phyloP scores from a whole-genome alignment of 768 basidiomycete genomes.

The Astraeus odoratus region DNA sequence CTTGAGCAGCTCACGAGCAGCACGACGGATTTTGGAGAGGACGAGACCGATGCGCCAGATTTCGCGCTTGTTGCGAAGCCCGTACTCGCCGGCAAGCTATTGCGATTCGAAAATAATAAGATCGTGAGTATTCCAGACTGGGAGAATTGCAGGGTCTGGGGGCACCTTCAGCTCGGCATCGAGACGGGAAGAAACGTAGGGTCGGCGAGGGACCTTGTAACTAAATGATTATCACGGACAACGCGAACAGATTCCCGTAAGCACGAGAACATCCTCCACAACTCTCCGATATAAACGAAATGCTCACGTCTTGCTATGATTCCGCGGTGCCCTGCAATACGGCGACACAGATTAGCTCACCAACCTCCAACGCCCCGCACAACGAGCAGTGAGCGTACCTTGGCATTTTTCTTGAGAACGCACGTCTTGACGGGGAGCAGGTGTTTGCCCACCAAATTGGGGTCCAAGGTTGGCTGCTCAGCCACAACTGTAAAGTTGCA shows the following conservation, averaged over 20 bases:
- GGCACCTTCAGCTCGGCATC: conserved; percentile 97
- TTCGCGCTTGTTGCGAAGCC: conserved; percentile 99
- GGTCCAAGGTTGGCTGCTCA: conserved; percentile 29
- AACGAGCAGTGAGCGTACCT: conserved; percentile 45
- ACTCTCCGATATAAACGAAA: conserved; percentile 46
- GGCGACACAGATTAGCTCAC: conserved; percentile 29
- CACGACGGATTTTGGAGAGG: conserved; percentile 99
- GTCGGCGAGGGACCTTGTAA: conserved; percentile 98
- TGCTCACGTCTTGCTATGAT: conserved; percentile 92
- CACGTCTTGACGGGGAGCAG: conserved; percentile 23
- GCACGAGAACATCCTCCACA: conserved; percentile 61
- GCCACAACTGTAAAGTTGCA: conserved; percentile 62
- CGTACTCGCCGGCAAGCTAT: conserved; percentile 99
- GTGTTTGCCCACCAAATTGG: conserved; percentile 25
- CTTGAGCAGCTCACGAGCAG: conserved; percentile 99
- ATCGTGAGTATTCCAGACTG: background rate
- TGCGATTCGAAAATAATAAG: conserved; percentile 2
- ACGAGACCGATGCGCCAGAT: conserved; percentile 99
- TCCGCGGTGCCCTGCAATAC: conserved; percentile 80
- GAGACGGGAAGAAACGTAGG: conserved; percentile 96
- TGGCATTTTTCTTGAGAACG: conserved; percentile 73
- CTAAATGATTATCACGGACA: conserved; percentile 53
- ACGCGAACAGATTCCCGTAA: conserved; percentile 62
- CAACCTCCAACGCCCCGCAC: no score
- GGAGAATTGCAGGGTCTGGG: background rate